Conservation (phyloP, 78 protist species). For the Speleostelium caveatum region DNA sequence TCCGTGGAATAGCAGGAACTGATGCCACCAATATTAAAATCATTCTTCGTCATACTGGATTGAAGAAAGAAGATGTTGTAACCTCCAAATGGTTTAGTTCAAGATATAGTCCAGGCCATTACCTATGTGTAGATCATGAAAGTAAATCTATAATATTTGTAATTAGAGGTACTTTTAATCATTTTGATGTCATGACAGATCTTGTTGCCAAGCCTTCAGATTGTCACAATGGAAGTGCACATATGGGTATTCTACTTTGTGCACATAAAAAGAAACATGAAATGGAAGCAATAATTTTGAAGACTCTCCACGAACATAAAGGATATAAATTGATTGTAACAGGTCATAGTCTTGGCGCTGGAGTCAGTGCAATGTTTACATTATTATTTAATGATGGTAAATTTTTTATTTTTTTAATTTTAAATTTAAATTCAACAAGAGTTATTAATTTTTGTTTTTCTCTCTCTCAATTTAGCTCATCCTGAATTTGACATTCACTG, state of each 20-base stretch:
- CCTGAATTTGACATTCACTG: conserved; percentile 72
- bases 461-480: background rate
- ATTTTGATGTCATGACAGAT: conserved; percentile 75
- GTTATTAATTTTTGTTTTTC: background rate
- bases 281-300: background rate
- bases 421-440: background rate
- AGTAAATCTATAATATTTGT: conserved; percentile 63
- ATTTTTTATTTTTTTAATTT: background rate
- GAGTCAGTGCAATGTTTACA: conserved; percentile 70
- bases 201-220: conserved; percentile 51
- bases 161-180: conserved; percentile 75
- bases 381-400: conserved; percentile 73
- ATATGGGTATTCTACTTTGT: conserved; percentile 66
- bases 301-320: background rate
- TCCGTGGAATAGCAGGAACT: conserved; percentile 32
- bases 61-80: conserved; percentile 58
- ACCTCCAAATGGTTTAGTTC: conserved; percentile 65
- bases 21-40: conserved; percentile 53
- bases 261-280: conserved; percentile 58
- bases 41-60: conserved; percentile 21
- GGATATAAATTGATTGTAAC: conserved; percentile 58
- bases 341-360: conserved; percentile 78
- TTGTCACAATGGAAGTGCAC: conserved; percentile 30
- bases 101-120: conserved; percentile 70
- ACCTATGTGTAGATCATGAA: conserved; percentile 57